Base-by-base conservation (phyloP, 1,284 basidiomycete genomes). In the Ganoderma sinense region DNA sequence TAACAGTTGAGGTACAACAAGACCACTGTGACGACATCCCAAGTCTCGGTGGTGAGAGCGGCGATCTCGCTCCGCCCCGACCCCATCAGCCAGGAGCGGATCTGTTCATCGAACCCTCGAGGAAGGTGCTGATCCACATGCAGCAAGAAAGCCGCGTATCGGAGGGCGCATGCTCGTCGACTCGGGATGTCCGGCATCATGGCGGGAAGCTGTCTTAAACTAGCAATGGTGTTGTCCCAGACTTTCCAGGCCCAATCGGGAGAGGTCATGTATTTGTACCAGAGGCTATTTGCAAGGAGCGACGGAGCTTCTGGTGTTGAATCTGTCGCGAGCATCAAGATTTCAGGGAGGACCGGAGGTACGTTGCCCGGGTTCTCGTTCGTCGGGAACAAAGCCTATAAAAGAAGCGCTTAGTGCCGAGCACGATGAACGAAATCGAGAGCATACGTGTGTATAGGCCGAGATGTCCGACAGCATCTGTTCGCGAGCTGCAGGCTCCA, bases 181-280 rank as follows among this genome's bases (percentile, higher is more conserved):
- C 79, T 83, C 65, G 78, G 76, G 7, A 79, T 65, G 68, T 91
- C 88, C 10, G 81, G 73, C 14, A 85, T 85, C 82, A 91, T 86
- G 58, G 80, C 78, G 7, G 90, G 88, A 60, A 92, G 84, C 77
- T 92, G 90, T 55, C 88, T 88, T 55, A 94, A 81, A 67, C 89
- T 90, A 7, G 90, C 88, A 61, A 95, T 83, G 1, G 89, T 88
- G 75, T 92, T 93, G 74, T 94, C 92, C 92, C 94, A 94, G 11
- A 92, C 91, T 72, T 89, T 90, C 86, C 88, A 91, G 1, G 87
- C 91, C 93, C 93, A 94, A 71, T 92, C 86, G 13, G 81, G 77
- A 0, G 91, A 88, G 4, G 86, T 87, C 48, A 90, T 87, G 75
- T 94, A 94, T 76, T 93, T 92, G 80, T 92, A 91, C 92, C 92